Evolutionary conservation across 2,329 filamentous ascomycete species (phyloP).

Genomic region (Sphaerulina vaccinii): DNA sequence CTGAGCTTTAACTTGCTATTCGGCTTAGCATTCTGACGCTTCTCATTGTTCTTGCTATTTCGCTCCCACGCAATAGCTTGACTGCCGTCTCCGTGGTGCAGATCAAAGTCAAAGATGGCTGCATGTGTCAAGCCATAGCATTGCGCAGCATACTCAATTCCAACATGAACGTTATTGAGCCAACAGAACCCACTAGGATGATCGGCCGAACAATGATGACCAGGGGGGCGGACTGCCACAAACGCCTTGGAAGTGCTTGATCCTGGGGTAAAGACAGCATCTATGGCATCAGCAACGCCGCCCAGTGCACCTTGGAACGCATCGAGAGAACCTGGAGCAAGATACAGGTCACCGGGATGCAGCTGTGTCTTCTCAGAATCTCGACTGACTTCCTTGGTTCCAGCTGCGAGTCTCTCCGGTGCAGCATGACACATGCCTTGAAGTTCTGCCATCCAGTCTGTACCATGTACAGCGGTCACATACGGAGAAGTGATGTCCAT

Average conservation of each 20-base stretch:
- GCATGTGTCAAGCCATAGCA: conserved; percentile 87
- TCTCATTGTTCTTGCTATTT: conserved; percentile 63
- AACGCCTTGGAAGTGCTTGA: conserved; percentile 62
- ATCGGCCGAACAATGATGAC: conserved; percentile 88
- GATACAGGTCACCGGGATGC: conserved; percentile 86
- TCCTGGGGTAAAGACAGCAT: conserved; percentile 68
- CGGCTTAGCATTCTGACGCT: conserved; percentile 33
- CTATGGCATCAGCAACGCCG: conserved; percentile 89
- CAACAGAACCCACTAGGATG: conserved; percentile 96
- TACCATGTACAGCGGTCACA: conserved; percentile 88
- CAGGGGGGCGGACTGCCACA: conserved; percentile 86
- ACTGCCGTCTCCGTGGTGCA: conserved; percentile 93
- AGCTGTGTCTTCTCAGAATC: conserved; percentile 60
- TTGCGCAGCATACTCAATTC: conserved; percentile 85
- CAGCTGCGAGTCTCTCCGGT: conserved; percentile 71
- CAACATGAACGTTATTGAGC: conserved; percentile 97
- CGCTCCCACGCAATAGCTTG: conserved; percentile 91
- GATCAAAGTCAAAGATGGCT: conserved; percentile 87
- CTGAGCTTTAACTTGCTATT: conserved; percentile 33
- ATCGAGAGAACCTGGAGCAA: conserved; percentile 79
- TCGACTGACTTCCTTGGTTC: conserved; percentile 74
- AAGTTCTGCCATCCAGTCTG: conserved; percentile 90
- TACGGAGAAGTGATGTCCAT: conserved; percentile 70
- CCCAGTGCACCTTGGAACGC: conserved; percentile 90
- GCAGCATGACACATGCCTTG: conserved; percentile 80